Evolutionary conservation across 441 rosid genomes (phyloP), one percentile per base, ranked within the genome.

Genomic region (Gossypium davidsonii): DNA sequence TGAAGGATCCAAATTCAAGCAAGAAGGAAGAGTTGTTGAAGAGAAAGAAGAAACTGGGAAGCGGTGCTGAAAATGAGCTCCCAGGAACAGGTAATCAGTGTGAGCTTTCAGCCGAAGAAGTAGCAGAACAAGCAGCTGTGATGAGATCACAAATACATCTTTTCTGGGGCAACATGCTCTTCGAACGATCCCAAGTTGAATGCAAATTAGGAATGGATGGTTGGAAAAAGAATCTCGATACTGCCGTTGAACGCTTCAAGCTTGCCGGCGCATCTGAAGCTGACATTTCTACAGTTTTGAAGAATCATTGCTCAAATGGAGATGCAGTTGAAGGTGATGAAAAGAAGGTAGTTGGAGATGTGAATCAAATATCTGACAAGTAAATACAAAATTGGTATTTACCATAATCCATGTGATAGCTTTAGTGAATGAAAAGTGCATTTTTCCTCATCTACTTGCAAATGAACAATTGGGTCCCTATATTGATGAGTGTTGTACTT

Each of bases 141-240:
- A 92, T 92, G 98, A 92, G 94, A 84, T 94, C 98, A 14, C 99
- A 94, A 83, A 94, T 94, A 75, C 98, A 94, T 84, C 88, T 94
- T 18, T 92, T 94, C 78, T 94, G 99, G 99, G 99, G 98, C 14
- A 94, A 94, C 77, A 86, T 94, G 96, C 84, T 91, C 34, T 92
- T 92, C 61, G 99, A 94, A 79, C 87, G 96, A 74, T 94, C 98
- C 28, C 98, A 94, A 83, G 93, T 94, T 18, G 99, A 90, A 82
- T 86, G 93, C 89, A 94, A 92, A 79, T 75, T 94, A 53, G 89
- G 91, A 51, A 73, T 84, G 73, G 81, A 69, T 51, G 90, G 92
- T 58, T 94, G 98, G 98, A 83, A 91, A 79, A 84, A 86, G 53
- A 89, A 88, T 62, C 88, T 94, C 1, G 93, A 89, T 69, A 78